Evolutionary conservation across 371 early-diverging fungal species (phyloP), one percentile per base, ranked within the genome.

Genomic region (Rhizopus stolonifer): DNA sequence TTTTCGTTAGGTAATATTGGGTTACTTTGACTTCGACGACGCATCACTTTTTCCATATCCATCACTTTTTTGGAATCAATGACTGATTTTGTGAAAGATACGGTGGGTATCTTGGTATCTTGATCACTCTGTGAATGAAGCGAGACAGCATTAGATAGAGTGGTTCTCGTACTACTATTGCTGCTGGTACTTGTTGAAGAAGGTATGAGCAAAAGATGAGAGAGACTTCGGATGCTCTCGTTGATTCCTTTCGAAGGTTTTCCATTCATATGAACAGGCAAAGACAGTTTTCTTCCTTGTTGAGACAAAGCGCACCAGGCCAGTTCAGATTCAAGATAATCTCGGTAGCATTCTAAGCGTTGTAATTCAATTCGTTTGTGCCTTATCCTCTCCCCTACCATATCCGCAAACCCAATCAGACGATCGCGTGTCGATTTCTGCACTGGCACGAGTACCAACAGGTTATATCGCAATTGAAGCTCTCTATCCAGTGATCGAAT

Each of bases 251-350:
- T 17, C 8, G 21, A 5, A 10, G 34, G 2, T 34, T 46, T 43
- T 23, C 23, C 13, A n/a, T 18, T 5, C 9, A 60, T 42, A 21
- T 64, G 65, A 10, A 56, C 39, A 2, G 58, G 58, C 4, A 53
- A 15, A 9, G 55, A 67, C 52, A 66, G 46, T 26, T 58, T 66
- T 22, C 66, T 36, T 19, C 10, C 23, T 18, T 39, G 56, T 23
- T 40, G 42, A n/a, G 49, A 6, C 15, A 49, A 43, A 18, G 44
- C 5, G 63, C 72, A 38, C 70, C 67, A 58, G 10, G 39, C 21
- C 23, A 88, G 60, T 49, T 88, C 89, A 14, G 74, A 74, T 54
- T 87, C 84, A n/a, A 90, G 49, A 49, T 82, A 83, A 26, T 87
- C 87, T 14, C 82, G 69, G 64, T 87, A 90, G 56, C 91, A 90